These are phyloP conservation scores for Boletus coccyginus DNA, from an alignment of 768 basidiomycete genomes.

Conservation along the genomic window DNA sequence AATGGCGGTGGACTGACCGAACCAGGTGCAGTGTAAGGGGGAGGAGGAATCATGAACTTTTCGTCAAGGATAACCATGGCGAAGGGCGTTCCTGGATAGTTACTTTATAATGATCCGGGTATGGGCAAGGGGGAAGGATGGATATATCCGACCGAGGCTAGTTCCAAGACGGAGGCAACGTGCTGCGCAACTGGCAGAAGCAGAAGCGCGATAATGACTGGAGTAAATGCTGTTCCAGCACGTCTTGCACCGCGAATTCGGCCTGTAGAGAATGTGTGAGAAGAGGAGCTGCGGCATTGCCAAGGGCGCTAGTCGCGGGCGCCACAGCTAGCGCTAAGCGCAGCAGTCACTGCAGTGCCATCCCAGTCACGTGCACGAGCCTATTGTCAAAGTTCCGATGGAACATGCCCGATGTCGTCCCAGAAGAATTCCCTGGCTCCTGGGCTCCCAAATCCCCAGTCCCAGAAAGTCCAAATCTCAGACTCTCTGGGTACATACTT, in stretches of 20 bases:
- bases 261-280: neutral
- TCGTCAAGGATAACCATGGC: conserved; percentile 47
- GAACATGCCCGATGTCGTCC: too few relatives aligned
- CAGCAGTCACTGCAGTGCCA: too few relatives aligned
- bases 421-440: too few relatives aligned
- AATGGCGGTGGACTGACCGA: conserved; percentile 36
- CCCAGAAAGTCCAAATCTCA: too few relatives aligned
- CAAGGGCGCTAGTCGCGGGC: too few relatives aligned
- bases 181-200: neutral
- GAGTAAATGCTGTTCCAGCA: neutral
- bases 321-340: too few relatives aligned
- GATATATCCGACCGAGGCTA: neutral
- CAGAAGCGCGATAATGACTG: too few relatives aligned
- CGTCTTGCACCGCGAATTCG: neutral
- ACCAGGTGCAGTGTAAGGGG: conserved; percentile 34
- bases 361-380: too few relatives aligned
- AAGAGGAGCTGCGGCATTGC: neutral
- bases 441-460: too few relatives aligned
- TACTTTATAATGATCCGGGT: conserved; percentile 2
- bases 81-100: neutral
- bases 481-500: too few relatives aligned
- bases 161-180: neutral
- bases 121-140: neutral
- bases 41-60: conserved; percentile 36
- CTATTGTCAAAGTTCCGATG: too few relatives aligned